A percentile compares a stretch with the other conserved stretches of the same genome.
These are phyloP conservation scores for Saposhnikovia divaricata DNA, from an alignment of 129 eudicot genomes.

Conservation along the genomic window DNA sequence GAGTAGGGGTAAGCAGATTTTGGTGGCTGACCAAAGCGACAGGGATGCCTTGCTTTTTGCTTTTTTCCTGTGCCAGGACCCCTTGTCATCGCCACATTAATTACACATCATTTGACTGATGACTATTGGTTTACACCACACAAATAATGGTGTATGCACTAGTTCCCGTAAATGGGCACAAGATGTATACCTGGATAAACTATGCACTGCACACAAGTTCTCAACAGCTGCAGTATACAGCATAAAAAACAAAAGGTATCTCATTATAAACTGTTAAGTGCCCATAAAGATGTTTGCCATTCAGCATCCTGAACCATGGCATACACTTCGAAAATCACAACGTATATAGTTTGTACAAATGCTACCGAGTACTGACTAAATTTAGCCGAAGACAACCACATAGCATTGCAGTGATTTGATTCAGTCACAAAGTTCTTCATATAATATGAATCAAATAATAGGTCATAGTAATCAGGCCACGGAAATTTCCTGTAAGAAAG, in stretches of 20 bases:
- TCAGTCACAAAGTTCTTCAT: background rate
- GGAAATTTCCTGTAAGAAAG: slow-evolving; percentile 52
- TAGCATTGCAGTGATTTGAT: background rate
- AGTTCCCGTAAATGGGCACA: background rate
- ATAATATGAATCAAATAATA: background rate
- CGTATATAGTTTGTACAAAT: background rate
- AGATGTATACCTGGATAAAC: background rate
- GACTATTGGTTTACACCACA: background rate
- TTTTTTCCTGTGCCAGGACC: no score
- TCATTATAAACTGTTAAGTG: background rate
- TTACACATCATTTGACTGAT: background rate
- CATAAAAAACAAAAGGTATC: background rate
- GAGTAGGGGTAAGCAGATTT: background rate
- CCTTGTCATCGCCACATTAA: no score
- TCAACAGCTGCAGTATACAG: background rate
- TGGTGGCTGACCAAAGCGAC: background rate
- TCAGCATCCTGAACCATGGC: background rate
- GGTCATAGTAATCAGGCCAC: slow-evolving; percentile 21
- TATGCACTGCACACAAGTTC: background rate
- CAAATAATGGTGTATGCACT: background rate
- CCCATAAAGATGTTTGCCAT: background rate
- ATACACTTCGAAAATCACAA: background rate
- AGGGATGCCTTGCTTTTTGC: background rate
- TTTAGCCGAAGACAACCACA: background rate
- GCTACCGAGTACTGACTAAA: background rate